phyloP scores from a whole-genome alignment of 768 basidiomycete genomes.

The Russula ochroleuca region DNA sequence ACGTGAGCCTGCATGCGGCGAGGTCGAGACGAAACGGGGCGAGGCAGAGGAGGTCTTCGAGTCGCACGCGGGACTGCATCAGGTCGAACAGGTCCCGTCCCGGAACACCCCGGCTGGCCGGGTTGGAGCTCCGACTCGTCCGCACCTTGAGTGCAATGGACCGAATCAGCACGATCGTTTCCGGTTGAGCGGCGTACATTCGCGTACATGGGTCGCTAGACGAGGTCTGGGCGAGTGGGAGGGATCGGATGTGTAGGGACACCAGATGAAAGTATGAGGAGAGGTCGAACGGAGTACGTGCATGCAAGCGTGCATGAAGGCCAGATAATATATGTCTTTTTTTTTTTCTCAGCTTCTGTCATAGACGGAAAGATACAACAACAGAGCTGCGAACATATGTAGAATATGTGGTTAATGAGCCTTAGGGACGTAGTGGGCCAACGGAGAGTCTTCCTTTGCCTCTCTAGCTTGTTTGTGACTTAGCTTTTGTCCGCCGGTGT shows the following conservation, averaged over 20 bases:
- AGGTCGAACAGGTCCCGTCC: slow-evolving; percentile 78
- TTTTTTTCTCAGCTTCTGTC: not conserved
- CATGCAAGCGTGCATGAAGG: slow-evolving; percentile 88
- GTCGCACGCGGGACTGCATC: slow-evolving; percentile 62
- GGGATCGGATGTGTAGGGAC: slow-evolving; percentile 74
- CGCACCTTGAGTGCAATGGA: slow-evolving; percentile 79
- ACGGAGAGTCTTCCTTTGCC: slow-evolving; percentile 61
- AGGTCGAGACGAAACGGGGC: slow-evolving; percentile 37
- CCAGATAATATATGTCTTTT: slow-evolving; percentile 33
- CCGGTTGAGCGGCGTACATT: slow-evolving; percentile 37
- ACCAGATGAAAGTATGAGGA: no score
- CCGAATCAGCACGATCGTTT: slow-evolving; percentile 69
- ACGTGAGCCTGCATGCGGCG: slow-evolving; percentile 9
- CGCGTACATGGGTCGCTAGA: slow-evolving; percentile 30
- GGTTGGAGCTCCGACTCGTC: no score
- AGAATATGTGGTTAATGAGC: slow-evolving; percentile 60
- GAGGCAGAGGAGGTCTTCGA: slow-evolving; percentile 70
- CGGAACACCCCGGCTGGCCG: no score
- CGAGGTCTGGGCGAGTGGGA: slow-evolving; percentile 37
- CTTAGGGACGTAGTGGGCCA: slow-evolving; percentile 65
- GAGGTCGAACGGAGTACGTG: slow-evolving; percentile 68
- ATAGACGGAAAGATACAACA: not conserved
- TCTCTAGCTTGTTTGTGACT: slow-evolving; percentile 46
- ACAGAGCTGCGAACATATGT: slow-evolving; percentile 46
- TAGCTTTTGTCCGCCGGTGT: slow-evolving; percentile 39